These are phyloP conservation scores for Linanthus parryae DNA, from an alignment of 148 eudicot species.

Conservation along the genomic window DNA sequence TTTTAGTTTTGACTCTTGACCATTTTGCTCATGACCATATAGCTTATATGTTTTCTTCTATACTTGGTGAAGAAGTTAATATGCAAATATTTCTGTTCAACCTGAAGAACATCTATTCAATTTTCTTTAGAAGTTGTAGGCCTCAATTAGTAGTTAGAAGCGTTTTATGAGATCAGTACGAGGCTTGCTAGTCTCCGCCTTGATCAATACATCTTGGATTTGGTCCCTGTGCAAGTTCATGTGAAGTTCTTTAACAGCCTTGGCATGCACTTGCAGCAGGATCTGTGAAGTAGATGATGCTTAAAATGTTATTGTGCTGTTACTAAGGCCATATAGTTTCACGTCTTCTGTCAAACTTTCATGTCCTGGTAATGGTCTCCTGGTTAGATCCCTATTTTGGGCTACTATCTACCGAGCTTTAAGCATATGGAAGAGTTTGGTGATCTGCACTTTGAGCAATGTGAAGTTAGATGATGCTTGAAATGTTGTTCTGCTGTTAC, in stretches of 20 bases:
- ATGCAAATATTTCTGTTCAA: no score
- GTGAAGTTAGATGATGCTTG: no score
- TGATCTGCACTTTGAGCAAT: no score
- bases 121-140: no score
- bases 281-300: not conserved
- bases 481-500: no score
- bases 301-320: not conserved
- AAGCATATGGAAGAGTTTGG: no score
- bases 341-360: not conserved
- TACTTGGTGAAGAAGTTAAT: no score
- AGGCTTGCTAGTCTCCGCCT: not conserved
- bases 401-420: no score
- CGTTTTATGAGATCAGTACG: conserved; percentile 1
- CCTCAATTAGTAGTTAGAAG: not conserved
- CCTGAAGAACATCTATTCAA: no score
- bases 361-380: not conserved
- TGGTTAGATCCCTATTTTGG: not conserved
- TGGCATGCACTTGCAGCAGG: not conserved
- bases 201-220: not conserved
- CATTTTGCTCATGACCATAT: no score
- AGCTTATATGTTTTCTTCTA: no score
- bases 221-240: not conserved
- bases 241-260: not conserved
- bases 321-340: not conserved
- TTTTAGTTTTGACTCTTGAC: not conserved